These are phyloP conservation scores for Pneumocystis jirovecii DNA, from an alignment of 1,139 yeast species.

Conservation along the genomic window DNA sequence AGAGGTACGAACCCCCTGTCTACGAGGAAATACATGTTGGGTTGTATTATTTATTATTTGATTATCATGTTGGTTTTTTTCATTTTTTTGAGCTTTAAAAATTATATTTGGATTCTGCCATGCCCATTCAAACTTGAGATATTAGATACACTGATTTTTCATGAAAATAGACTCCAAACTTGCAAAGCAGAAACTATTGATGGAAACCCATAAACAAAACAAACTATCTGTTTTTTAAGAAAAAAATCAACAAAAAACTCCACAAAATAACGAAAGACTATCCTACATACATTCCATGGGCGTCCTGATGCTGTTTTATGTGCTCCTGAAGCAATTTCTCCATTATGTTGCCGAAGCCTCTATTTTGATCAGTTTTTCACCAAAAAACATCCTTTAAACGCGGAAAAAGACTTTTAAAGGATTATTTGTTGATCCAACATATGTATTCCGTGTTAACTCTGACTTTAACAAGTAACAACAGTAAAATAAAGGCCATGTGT, in stretches of 20 bases:
- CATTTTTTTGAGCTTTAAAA: not conserved
- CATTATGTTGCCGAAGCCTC: not conserved
- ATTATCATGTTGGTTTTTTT: not conserved
- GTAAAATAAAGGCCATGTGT: not conserved
- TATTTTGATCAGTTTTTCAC: not conserved
- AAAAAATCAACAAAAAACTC: not conserved
- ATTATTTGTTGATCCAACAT: not conserved
- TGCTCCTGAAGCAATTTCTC: not conserved
- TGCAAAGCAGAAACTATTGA: not conserved
- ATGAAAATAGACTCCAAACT: not conserved
- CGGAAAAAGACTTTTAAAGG: not conserved
- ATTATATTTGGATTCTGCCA: not conserved
- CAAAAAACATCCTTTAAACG: not conserved
- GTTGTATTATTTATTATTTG: not conserved
- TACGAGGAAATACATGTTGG: not conserved
- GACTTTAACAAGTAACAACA: not conserved
- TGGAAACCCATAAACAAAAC: not conserved
- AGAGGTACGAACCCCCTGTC: not conserved
- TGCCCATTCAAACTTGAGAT: not conserved
- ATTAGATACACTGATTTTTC: not conserved
- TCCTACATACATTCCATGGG: not conserved
- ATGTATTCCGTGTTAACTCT: not conserved
- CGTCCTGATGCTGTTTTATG: not conserved
- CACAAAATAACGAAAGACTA: too few species aligned
- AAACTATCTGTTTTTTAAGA: not conserved